A percentile compares a stretch with the other conserved stretches of the same genome.
These are phyloP conservation scores for Hordeum vulgare DNA, from an alignment of 176 grass and related monocot species.

Conservation along the genomic window MorexV3_pseudomolecules_assembly NC_058523.1:18426815-18427314, in stretches of 20 bases:
- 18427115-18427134: background rate
- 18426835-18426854: background rate
- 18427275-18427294: background rate
- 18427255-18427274: conserved; percentile 4
- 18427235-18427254: background rate
- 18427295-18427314: background rate
- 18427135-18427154: background rate
- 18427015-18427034: conserved; percentile 35
- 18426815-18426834: conserved; percentile 32
- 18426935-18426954: conserved; percentile 11
- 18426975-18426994: background rate
- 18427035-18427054: conserved; percentile 13
- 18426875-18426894: conserved; percentile 33
- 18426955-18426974: conserved; percentile 33
- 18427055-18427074: background rate
- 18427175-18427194: background rate
- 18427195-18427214: conserved; percentile 31
- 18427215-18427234: background rate
- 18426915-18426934: background rate
- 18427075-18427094: background rate
- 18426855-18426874: accelerated
- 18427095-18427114: background rate
- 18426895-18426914: background rate
- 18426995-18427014: background rate
- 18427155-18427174: background rate